These are phyloP conservation scores for Protoeuglena noctilucae DNA, from an alignment of 139 green algal species.

Conservation along the genomic window DNA sequence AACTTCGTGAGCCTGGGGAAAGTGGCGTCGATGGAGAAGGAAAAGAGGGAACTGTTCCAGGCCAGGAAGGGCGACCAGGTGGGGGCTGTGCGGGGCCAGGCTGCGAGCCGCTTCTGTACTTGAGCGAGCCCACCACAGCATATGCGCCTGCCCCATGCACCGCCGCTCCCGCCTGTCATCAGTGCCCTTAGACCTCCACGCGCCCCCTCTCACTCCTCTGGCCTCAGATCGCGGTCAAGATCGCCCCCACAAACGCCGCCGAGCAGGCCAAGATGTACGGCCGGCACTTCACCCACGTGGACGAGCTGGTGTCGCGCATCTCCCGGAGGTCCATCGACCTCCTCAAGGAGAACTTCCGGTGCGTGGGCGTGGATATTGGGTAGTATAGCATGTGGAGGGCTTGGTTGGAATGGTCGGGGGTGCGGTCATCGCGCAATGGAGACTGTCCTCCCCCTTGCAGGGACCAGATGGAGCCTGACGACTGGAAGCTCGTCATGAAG, in stretches of 20 bases:
- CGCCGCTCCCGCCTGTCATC: too few species aligned
- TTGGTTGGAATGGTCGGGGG: too few species aligned
- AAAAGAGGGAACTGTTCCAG: conserved; percentile 58
- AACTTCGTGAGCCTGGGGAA: conserved; percentile 67
- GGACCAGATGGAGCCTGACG: conserved; percentile 81
- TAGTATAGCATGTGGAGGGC: neutral
- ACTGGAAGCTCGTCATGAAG: conserved; percentile 84
- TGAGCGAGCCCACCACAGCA: too few species aligned
- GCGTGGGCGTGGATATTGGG: neutral
- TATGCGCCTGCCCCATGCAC: too few species aligned
- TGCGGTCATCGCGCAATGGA: too few species aligned
- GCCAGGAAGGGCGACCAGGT: neutral
- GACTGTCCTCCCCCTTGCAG: too few species aligned
- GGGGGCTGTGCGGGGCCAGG: too few species aligned
- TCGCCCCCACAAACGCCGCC: conserved; percentile 55
- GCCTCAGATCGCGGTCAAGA: conserved; percentile 97
- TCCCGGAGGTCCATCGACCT: conserved; percentile 59
- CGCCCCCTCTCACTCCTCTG: too few species aligned
- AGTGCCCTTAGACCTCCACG: too few species aligned
- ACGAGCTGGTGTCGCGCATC: conserved; percentile 27
- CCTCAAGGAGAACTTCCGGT: conserved; percentile 67
- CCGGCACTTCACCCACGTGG: conserved; percentile 81
- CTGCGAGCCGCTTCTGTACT: too few species aligned
- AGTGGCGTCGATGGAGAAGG: conserved; percentile 83
- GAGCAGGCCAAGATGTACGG: conserved; percentile 70